Evolutionary conservation across 2,329 filamentous ascomycete genomes (phyloP), one percentile per base, ranked within the genome.

Genomic region (Fragosphaeria purpurea): DNA sequence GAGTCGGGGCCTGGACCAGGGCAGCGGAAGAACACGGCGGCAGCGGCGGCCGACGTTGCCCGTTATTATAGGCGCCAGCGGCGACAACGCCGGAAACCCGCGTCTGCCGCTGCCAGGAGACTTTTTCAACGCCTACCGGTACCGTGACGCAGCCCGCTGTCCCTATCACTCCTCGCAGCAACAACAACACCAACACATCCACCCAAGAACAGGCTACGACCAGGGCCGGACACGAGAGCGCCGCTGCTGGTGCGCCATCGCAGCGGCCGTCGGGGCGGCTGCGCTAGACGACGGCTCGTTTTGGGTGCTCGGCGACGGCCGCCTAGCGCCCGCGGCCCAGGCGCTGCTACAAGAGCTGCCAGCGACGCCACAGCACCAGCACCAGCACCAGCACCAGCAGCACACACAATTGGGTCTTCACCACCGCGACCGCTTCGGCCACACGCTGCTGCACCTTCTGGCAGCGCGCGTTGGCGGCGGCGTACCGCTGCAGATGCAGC

Each of bases 361-460:
- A 0, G 42, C 47, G 6, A 41, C 31, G 30, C 49, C 48, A 33
- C 52, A 49, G 40, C 52, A 41, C 11, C 46, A 46, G 35, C 48
- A 51, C 11, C 46, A 46, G 35, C 48, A 51, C 6, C 10, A 41
- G 39, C 41, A 40, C 7, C 53, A 55, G n/a, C 22, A 22, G 22
- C 22, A 22, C 22, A 3, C 22, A 22, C 22, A 22, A 22, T 3
- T 22, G 22, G 22, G 22, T 22, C 54, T 68, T 13, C 60, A 62
- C 10, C 43, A 56, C 1, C 54, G 61, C 4, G 74, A 77, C 53
- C 59, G 59, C 3, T 76, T 76, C 53, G 70, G 70, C 1, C 76
- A 78, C 56, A 74, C 71, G 0, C 56, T 68, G 4, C 60, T 75
- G 43, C 74, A 75, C 54, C 62, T 76, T 7, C 62, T 76, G 37